A percentile compares a stretch with the other conserved stretches of the same genome.
These are phyloP conservation scores for Microbotryomycetes sp. DNA, from an alignment of 1,284 basidiomycete genomes.

Conservation along the genomic window DNA sequence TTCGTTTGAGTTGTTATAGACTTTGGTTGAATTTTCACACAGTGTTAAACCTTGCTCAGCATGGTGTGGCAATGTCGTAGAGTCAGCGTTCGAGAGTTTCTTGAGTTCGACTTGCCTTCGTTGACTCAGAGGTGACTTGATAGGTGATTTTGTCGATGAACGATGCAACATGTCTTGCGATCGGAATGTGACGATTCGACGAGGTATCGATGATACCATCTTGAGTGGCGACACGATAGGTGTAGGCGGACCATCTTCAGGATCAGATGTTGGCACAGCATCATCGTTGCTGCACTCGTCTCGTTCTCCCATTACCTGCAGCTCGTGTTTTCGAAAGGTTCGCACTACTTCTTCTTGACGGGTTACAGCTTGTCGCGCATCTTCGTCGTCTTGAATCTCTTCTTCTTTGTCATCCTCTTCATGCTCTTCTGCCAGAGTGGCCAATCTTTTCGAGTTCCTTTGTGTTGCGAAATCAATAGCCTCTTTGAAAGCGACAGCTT, in stretches of 20 bases:
- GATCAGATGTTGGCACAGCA: neutral
- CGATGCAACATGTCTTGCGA: neutral
- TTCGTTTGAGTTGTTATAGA: too few relatives aligned
- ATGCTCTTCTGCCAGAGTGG: too few relatives aligned
- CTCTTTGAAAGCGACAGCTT: neutral
- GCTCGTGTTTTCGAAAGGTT: too few relatives aligned
- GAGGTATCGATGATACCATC: neutral
- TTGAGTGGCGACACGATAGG: neutral
- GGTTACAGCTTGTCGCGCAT: too few relatives aligned
- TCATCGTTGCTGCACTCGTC: neutral
- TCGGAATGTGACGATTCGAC: neutral
- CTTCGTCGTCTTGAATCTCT: neutral
- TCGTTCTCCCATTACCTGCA: too few relatives aligned
- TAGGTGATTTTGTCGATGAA: neutral
- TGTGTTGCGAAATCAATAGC: neutral
- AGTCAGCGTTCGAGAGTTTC: neutral
- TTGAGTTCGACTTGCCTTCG: too few relatives aligned
- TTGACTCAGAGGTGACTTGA: neutral
- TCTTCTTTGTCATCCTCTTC: too few relatives aligned
- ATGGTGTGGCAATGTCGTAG: neutral
- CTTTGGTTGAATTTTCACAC: neutral
- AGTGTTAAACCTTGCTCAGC: neutral
- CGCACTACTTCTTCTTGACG: too few relatives aligned
- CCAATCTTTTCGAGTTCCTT: too few relatives aligned
- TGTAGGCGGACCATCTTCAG: conserved; percentile 1